Evolutionary conservation across 1,284 basidiomycete genomes (phyloP).

Genomic region (Heterobasidion irregulare): DNA sequence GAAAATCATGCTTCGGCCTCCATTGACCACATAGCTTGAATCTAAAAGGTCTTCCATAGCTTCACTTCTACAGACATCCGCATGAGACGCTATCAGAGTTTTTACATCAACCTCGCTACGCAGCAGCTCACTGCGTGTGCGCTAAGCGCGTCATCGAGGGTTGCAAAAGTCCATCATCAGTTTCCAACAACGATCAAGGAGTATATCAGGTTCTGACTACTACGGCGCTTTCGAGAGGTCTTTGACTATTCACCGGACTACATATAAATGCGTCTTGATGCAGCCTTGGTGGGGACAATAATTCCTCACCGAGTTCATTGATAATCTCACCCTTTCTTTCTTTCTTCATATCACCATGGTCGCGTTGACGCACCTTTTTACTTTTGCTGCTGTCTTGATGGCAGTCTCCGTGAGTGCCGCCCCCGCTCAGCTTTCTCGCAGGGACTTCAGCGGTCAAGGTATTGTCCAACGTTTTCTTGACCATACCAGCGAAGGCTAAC

Average conservation of each 20-base stretch:
- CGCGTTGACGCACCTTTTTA: background rate
- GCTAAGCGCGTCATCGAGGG: no score
- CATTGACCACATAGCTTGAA: no score
- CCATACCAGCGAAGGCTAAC: background rate
- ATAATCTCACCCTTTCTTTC: background rate
- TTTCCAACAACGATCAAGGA: background rate
- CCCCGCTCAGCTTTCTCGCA: background rate
- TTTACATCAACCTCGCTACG: no score
- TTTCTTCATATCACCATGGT: background rate
- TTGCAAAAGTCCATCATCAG: background rate
- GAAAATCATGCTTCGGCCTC: no score
- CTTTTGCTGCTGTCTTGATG: background rate
- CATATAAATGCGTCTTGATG: background rate
- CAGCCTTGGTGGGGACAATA: background rate
- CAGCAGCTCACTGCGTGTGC: no score
- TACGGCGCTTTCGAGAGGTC: background rate
- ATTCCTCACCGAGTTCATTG: background rate
- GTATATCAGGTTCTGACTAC: background rate
- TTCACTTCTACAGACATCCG: no score
- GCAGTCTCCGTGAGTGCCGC: background rate
- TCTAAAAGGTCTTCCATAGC: no score
- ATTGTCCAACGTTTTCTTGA: background rate
- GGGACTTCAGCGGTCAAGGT: background rate
- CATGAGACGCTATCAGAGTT: no score
- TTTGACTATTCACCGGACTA: background rate